Evolutionary conservation across 495 filamentous ascomycete species (phyloP).

Genomic region (Cercophora newfieldiana): DNA sequence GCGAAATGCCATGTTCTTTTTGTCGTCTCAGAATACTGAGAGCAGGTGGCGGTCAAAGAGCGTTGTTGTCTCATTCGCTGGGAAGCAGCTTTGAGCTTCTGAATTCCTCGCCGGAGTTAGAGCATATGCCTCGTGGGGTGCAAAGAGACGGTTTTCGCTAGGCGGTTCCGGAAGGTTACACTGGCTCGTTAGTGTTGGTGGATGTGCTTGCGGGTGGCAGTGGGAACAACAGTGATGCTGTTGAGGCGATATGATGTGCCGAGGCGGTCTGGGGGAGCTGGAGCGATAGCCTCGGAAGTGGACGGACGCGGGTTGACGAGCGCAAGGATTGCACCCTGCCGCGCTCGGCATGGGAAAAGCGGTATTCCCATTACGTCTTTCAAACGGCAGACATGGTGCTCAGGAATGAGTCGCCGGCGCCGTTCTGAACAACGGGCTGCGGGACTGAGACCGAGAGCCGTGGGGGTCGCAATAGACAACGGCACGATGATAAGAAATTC

Average conservation of each 20-base stretch:
- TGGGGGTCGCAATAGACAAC: slow-evolving; percentile 24
- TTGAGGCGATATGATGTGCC: not conserved
- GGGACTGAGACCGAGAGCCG: slow-evolving; percentile 16
- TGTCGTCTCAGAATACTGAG: too few relatives aligned
- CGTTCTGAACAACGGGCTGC: not conserved
- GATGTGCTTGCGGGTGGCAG: not conserved
- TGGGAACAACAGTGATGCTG: not conserved
- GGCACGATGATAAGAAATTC: slow-evolving; percentile 20
- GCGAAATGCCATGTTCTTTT: not conserved
- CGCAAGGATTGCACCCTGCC: not conserved
- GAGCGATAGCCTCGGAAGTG: not conserved
- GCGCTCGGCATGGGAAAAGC: not conserved
- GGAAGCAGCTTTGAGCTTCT: not conserved
- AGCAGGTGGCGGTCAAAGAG: not conserved
- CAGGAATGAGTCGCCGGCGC: not conserved
- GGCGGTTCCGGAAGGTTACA: not conserved
- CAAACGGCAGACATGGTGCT: slow-evolving; percentile 16
- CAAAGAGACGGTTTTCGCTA: not conserved
- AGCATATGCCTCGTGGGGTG: not conserved
- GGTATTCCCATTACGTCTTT: slow-evolving; percentile 1
- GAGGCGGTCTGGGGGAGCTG: not conserved
- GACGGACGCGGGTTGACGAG: not conserved
- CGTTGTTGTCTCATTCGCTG: not conserved
- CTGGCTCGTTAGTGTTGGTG: not conserved
- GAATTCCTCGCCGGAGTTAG: not conserved